Evolutionary conservation across 2,329 filamentous ascomycete species (phyloP).

Genomic region (Harringtonia lauricola): DNA sequence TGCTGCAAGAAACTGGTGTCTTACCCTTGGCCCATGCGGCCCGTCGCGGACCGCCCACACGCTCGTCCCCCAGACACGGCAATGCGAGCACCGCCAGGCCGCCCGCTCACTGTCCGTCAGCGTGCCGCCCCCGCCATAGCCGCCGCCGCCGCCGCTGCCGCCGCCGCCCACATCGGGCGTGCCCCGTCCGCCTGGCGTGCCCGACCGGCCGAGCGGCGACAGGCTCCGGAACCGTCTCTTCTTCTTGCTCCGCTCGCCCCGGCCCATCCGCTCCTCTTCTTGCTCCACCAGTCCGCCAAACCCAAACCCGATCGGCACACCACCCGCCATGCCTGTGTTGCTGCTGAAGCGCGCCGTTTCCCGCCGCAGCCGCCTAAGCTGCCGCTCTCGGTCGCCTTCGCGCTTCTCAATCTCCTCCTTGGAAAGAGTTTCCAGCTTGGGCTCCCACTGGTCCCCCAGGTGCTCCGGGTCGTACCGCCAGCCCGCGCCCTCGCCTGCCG

Average conservation of each 20-base stretch:
- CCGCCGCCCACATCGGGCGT: constrained; percentile 61
- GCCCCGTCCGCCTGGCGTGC: constrained; percentile 59
- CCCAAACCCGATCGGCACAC: constrained; percentile 48
- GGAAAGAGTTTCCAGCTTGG: constrained; percentile 68
- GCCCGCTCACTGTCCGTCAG: constrained; percentile 68
- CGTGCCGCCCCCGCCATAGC: constrained; percentile 53
- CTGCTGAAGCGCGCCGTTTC: constrained; percentile 91
- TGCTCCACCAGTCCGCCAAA: constrained; percentile 40
- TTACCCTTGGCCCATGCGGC: constrained; percentile 70
- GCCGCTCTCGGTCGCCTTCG: constrained; percentile 85
- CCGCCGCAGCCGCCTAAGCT: constrained; percentile 73
- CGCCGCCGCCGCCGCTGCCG: constrained; percentile 19
- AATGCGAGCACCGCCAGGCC: constrained; percentile 83
- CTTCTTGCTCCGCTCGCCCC: constrained; percentile 89
- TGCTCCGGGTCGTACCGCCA: constrained; percentile 95
- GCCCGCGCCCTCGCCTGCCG: constrained; percentile 44
- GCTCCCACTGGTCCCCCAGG: constrained; percentile 74
- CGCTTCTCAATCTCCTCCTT: constrained; percentile 98
- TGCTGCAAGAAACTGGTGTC: no score
- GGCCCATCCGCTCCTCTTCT: constrained; percentile 75
- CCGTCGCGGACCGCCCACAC: constrained; percentile 95
- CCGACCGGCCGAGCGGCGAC: constrained; percentile 62
- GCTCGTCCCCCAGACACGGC: constrained; percentile 74
- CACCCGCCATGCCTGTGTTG: constrained; percentile 68
- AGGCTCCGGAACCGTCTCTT: constrained; percentile 85